These are phyloP conservation scores for Hymenoscyphus linearis DNA, from an alignment of 2,329 filamentous ascomycete species.

Conservation along the genomic window DNA sequence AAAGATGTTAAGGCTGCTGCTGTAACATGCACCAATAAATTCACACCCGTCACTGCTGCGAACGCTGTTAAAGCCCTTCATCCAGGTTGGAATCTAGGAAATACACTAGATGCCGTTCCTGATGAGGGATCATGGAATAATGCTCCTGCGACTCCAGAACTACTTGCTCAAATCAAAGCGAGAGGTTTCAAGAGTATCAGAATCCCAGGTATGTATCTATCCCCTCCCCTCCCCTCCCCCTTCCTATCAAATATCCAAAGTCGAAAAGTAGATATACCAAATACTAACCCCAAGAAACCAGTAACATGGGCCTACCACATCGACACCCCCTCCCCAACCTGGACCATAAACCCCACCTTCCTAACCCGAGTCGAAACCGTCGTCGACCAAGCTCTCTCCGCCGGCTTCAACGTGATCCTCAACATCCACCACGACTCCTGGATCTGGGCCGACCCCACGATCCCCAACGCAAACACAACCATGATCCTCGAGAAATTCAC, in stretches of 20 bases:
- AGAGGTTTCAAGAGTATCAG: constrained; percentile 54
- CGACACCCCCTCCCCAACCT: constrained; percentile 43
- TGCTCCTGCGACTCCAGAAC: constrained; percentile 41
- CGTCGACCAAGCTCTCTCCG: constrained; percentile 47
- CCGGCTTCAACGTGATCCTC: constrained; percentile 47
- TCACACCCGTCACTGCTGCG: constrained; percentile 18
- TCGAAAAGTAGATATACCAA: not conserved
- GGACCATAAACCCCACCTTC: constrained; percentile 49
- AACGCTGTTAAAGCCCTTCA: constrained; percentile 41
- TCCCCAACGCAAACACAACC: constrained; percentile 41
- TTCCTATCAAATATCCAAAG: not conserved
- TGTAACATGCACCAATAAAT: not conserved
- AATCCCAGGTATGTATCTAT: constrained; percentile 39
- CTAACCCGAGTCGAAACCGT: constrained; percentile 53
- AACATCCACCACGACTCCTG: constrained; percentile 57
- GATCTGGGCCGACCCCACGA: constrained; percentile 51
- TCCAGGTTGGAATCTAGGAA: constrained; percentile 57
- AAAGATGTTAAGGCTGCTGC: not conserved
- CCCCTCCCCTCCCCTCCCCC: not conserved
- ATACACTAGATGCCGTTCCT: constrained; percentile 52
- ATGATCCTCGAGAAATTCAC: constrained; percentile 52
- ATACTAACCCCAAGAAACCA: no score
- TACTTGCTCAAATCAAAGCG: constrained; percentile 46
- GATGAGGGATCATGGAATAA: constrained; percentile 57
- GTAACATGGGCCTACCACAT: constrained; percentile 57